phyloP scores from a whole-genome alignment of 441 rosid genomes.

The Gossypium schwendimanii region DNA sequence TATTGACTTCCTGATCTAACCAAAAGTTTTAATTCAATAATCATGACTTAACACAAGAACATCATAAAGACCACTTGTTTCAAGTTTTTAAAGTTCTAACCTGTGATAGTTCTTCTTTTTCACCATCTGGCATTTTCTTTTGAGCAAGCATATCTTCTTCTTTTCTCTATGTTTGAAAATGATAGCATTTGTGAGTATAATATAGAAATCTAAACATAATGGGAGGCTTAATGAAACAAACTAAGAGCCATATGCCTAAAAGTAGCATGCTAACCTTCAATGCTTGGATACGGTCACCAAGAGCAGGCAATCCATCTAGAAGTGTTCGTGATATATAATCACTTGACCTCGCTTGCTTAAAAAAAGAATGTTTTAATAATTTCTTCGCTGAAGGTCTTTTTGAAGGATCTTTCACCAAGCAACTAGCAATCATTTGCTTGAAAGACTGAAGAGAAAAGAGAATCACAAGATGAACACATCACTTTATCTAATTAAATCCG shows the following conservation, averaged over 20 bases:
- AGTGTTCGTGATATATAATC: slow-evolving; percentile 68
- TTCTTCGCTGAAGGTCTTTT: slow-evolving; percentile 89
- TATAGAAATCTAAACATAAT: slow-evolving; percentile 4
- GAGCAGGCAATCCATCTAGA: slow-evolving; percentile 85
- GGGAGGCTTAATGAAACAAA: neutral
- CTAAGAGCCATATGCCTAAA: slow-evolving; percentile 5
- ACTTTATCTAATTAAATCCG: neutral
- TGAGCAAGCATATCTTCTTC: slow-evolving; percentile 99
- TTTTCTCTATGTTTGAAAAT: slow-evolving; percentile 54
- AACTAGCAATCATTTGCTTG: slow-evolving; percentile 98
- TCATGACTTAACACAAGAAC: neutral
- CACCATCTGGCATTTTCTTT: slow-evolving; percentile 91
- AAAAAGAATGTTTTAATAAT: slow-evolving; percentile 79
- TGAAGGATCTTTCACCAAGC: slow-evolving; percentile 95
- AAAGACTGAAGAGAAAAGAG: slow-evolving; percentile 53
- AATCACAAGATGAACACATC: neutral
- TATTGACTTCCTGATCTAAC: neutral
- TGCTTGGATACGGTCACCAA: slow-evolving; percentile 82
- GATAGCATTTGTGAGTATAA: slow-evolving; percentile 16
- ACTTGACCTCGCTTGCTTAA: slow-evolving; percentile 90
- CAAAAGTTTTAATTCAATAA: neutral
- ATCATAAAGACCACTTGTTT: neutral
- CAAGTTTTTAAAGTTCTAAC: slow-evolving; percentile 27
- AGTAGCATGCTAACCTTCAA: slow-evolving; percentile 53
- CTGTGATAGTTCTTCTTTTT: slow-evolving; percentile 95